Evolutionary conservation across 306 rosid genomes (phyloP).

Genomic region (Abrus pulchellus): DNA sequence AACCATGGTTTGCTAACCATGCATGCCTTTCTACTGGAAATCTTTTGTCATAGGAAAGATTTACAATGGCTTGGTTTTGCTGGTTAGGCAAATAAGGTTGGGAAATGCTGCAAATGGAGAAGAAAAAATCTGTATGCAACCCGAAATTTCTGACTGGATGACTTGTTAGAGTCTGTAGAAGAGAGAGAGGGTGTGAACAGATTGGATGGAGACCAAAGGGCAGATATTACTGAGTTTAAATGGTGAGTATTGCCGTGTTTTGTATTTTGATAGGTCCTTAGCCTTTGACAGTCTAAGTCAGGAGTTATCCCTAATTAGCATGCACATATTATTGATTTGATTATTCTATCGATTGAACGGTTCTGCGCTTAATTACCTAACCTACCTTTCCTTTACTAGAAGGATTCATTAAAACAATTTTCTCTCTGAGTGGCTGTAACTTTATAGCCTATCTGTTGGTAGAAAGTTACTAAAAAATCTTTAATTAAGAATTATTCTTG

Average conservation of each 20-base stretch:
- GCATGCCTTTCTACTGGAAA: constrained; percentile 41
- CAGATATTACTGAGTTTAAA: constrained; percentile 22
- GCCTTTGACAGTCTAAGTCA: constrained; percentile 17
- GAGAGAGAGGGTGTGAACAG: constrained; percentile 43
- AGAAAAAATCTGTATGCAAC: constrained; percentile 36
- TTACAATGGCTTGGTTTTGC: constrained; percentile 40
- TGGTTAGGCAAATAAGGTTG: constrained; percentile 47
- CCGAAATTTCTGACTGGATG: constrained; percentile 42
- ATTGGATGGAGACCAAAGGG: constrained; percentile 36
- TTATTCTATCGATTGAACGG: constrained; percentile 24
- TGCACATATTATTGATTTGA: constrained; percentile 44
- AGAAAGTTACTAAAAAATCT: not conserved
- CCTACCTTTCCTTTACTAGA: not conserved
- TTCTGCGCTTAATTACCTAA: not conserved
- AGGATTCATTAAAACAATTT: not conserved
- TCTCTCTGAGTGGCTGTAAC: not conserved
- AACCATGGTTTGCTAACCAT: constrained; percentile 46
- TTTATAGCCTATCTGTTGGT: not conserved
- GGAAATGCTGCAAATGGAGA: constrained; percentile 47
- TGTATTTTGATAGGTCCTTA: constrained; percentile 38
- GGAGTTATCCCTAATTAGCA: constrained; percentile 37
- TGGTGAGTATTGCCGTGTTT: constrained; percentile 34
- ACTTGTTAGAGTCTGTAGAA: constrained; percentile 30
- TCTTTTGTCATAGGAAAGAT: constrained; percentile 45
- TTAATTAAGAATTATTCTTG: constrained; percentile 2